Evolutionary conservation across 805 yeast species (phyloP).

Genomic region (Suhomyces sp.): DNA sequence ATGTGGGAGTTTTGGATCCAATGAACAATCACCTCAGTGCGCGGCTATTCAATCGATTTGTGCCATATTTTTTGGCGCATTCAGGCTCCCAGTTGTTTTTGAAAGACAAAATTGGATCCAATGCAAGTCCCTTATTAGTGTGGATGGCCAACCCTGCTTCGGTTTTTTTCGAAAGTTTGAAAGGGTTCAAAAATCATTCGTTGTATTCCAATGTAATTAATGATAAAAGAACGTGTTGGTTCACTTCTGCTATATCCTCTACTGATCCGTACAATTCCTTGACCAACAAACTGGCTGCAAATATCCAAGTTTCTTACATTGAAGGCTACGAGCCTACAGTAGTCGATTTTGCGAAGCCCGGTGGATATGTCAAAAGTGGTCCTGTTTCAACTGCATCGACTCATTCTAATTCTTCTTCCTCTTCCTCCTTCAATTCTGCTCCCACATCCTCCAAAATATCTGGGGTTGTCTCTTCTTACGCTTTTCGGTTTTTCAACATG

Average conservation of each 20-base stretch:
- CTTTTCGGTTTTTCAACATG: neutral
- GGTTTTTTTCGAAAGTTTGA: constrained; percentile 55
- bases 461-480: neutral
- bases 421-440: neutral
- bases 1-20: constrained; percentile 62
- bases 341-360: constrained; percentile 48
- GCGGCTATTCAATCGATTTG: constrained; percentile 46
- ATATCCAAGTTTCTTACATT: constrained; percentile 43
- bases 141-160: constrained; percentile 66
- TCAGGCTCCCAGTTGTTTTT: constrained; percentile 76
- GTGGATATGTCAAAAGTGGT: constrained; percentile 10
- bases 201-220: constrained; percentile 76
- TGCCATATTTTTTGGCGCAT: constrained; percentile 63
- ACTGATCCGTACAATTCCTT: constrained; percentile 60
- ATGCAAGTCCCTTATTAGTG: constrained; percentile 50
- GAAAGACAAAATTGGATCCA: constrained; percentile 32
- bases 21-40: constrained; percentile 26
- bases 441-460: neutral
- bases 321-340: constrained; percentile 56
- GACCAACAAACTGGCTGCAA: constrained; percentile 36
- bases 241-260: constrained; percentile 69
- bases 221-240: constrained; percentile 80
- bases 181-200: constrained; percentile 49
- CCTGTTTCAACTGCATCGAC: neutral
- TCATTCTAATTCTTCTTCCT: neutral